Evolutionary conservation across 345 rosid genomes (phyloP).

Genomic region (Pugionium dolabratum): DNA sequence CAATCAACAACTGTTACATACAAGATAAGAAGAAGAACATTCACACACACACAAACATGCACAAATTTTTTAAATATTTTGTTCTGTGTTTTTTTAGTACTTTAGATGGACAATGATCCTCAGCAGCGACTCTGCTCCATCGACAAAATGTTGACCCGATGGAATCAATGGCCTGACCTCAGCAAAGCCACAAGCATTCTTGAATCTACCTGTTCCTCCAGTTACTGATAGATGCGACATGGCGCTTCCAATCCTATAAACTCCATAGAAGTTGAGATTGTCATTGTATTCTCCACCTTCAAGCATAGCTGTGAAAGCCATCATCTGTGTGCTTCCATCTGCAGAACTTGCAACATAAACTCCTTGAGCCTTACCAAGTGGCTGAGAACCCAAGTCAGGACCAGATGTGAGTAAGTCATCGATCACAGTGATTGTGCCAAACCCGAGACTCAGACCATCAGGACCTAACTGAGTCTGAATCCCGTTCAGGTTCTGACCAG

Average conservation of each 20-base stretch:
- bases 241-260: constrained; percentile 66
- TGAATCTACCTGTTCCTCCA: constrained; percentile 87
- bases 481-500: constrained; percentile 50
- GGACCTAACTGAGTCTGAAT: constrained; percentile 81
- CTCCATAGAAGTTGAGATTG: constrained; percentile 84
- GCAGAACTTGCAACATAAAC: constrained; percentile 84
- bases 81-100: constrained; percentile 24
- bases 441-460: constrained; percentile 80
- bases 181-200: constrained; percentile 65
- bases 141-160: constrained; percentile 60
- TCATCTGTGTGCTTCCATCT: constrained; percentile 85
- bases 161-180: constrained; percentile 77
- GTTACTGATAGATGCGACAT: constrained; percentile 81
- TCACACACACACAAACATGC: constrained; percentile 33
- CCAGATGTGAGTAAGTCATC: constrained; percentile 76
- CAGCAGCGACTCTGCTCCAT: constrained; percentile 77
- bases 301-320: constrained; percentile 89
- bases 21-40: constrained; percentile 20
- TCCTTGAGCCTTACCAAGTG: constrained; percentile 89
- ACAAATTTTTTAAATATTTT: constrained; percentile 4
- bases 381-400: constrained; percentile 78
- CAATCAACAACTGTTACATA: constrained; percentile 27
- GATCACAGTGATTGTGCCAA: constrained; percentile 86
- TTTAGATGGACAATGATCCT: constrained; percentile 68
- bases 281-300: constrained; percentile 95